Conservation (phyloP, 1,284 basidiomycete species). For the Abortiporus biennis region DNA sequence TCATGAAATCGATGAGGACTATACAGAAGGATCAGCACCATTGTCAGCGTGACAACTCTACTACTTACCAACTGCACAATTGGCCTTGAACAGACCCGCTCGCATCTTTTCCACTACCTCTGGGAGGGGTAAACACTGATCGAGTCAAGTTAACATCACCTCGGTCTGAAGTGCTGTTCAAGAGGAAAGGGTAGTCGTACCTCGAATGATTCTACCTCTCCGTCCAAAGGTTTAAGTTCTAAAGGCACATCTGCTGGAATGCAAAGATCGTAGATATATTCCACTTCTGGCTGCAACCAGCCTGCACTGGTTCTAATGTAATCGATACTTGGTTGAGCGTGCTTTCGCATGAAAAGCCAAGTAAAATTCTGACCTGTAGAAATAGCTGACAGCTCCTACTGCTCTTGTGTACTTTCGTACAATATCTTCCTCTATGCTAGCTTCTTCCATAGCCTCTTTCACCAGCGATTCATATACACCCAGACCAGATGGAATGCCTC, state of each 20-base stretch:
- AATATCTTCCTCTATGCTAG: constrained; percentile 63
- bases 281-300: constrained; percentile 84
- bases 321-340: background rate
- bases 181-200: constrained; percentile 30
- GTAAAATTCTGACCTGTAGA: constrained; percentile 42
- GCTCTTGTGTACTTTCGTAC: constrained; percentile 53
- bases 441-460: constrained; percentile 94
- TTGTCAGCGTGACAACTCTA: background rate
- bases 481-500: constrained; percentile 76
- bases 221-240: constrained; percentile 75
- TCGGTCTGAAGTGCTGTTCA: background rate
- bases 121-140: constrained; percentile 38
- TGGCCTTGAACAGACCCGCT: constrained; percentile 76
- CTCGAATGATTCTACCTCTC: constrained; percentile 90
- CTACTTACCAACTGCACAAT: constrained; percentile 68
- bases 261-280: constrained; percentile 75
- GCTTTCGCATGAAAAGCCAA: background rate
- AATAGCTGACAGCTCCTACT: constrained; percentile 66
- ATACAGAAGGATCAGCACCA: constrained; percentile 1
- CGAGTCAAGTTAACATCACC: background rate
- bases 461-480: constrained; percentile 71
- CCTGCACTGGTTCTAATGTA: constrained; percentile 55
- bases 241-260: constrained; percentile 54
- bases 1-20: constrained; percentile 84
- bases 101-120: constrained; percentile 53